Percentiles rank a stretch among this genome's conserved stretches.
Conservation (phyloP, 1,139 yeast species). For the Protomyces lactucae-debilis region DNA sequence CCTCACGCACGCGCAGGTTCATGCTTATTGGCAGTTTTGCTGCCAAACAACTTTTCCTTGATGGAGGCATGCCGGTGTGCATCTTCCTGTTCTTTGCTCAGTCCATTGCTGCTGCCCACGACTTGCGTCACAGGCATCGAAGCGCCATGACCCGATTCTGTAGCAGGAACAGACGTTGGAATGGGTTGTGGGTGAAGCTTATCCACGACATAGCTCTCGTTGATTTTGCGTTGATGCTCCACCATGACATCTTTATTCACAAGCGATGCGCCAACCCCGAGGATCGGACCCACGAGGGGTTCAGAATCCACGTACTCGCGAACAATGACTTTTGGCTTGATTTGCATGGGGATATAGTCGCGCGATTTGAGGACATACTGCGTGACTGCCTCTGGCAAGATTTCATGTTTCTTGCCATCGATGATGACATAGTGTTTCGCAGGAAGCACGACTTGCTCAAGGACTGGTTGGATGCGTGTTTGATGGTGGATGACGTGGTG, state of each 20-base stretch:
- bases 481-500: constrained; percentile 24
- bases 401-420: constrained; percentile 22
- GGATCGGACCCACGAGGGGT: constrained; percentile 17
- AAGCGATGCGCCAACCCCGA: constrained; percentile 21
- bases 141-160: not conserved
- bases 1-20: not conserved
- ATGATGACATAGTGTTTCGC: constrained; percentile 23
- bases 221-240: constrained; percentile 20
- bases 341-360: constrained; percentile 19
- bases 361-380: constrained; percentile 17
- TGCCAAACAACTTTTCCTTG: not conserved
- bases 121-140: not conserved
- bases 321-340: constrained; percentile 12
- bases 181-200: not conserved
- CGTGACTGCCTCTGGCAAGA: constrained; percentile 18
- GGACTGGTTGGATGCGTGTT: constrained; percentile 22
- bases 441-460: constrained; percentile 18
- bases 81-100: not conserved
- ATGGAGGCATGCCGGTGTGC: not conserved
- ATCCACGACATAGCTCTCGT: constrained; percentile 4
- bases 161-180: not conserved
- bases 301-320: constrained; percentile 20
- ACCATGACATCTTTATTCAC: constrained; percentile 17
- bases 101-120: not conserved
- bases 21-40: not conserved